phyloP scores from a whole-genome alignment of 2,329 filamentous ascomycete species.

The Fusarium anthophilum region DNA sequence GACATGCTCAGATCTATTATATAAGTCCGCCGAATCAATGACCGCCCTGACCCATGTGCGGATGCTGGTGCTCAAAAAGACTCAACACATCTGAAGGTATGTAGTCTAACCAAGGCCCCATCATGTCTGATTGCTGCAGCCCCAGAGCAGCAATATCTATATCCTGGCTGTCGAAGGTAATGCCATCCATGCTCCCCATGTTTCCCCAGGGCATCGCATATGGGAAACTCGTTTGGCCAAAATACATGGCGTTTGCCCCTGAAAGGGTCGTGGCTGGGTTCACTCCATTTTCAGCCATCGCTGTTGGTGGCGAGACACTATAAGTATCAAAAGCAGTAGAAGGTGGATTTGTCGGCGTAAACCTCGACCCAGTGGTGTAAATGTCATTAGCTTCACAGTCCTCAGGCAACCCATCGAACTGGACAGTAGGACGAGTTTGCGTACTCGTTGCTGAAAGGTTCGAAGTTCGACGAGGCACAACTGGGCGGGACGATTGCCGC shows the following conservation, averaged over 20 bases:
- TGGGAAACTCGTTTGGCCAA: constrained; percentile 38
- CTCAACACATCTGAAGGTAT: constrained; percentile 72
- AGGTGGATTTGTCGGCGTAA: constrained; percentile 54
- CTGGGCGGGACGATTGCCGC: constrained; percentile 53
- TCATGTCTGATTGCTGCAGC: constrained; percentile 67
- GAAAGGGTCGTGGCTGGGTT: constrained; percentile 22
- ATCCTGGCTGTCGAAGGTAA: constrained; percentile 81
- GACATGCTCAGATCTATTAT: not conserved
- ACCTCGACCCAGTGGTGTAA: constrained; percentile 47
- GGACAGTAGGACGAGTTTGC: constrained; percentile 38
- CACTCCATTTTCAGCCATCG: constrained; percentile 48
- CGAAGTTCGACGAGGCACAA: constrained; percentile 40
- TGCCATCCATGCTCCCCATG: constrained; percentile 56
- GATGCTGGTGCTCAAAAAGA: constrained; percentile 57
- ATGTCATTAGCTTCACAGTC: constrained; percentile 48
- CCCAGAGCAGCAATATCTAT: constrained; percentile 77
- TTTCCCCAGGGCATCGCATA: constrained; percentile 46
- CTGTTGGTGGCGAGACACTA: constrained; percentile 54
- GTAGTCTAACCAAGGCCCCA: constrained; percentile 78
- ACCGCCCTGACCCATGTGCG: constrained; percentile 37
- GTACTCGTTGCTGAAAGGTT: constrained; percentile 31
- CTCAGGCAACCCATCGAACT: constrained; percentile 45
- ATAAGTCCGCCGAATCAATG: constrained; percentile 10
- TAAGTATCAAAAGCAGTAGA: constrained; percentile 56
- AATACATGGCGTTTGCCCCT: constrained; percentile 40